Evolutionary conservation across 163 green algal species (phyloP), one percentile per base, ranked within the genome.

Genomic region (Coccomyxa subellipsoidea): DNA sequence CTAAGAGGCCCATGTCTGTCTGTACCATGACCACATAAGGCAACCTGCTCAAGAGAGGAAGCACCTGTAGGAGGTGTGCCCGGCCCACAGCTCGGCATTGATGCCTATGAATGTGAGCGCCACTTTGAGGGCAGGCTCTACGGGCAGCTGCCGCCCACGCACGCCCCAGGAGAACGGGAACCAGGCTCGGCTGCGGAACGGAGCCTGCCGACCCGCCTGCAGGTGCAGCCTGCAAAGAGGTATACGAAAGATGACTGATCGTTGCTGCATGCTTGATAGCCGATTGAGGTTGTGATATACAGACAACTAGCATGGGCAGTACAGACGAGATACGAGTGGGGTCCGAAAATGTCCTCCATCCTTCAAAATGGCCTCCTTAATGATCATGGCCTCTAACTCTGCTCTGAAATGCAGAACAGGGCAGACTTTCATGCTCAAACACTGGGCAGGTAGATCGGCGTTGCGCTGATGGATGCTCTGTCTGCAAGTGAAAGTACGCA

Each of bases 71-170:
- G 84, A 87, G 23, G 84, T 82, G 47, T 94, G 90, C 2, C 88
- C 88, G 27, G 89, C 80, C 88, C 90, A 93, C 31, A 94, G 86
- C 88, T 94, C 90, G 5, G 84, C 87, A 36, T 91, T 85, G 32
- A 94, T 90, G 69, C 89, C 90, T 23, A 91, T 78, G 38, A 88
- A 86, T 2, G 90, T 87, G 32, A 94, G 81, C 10, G 88, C 21
- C 7, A 93, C 36, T 76, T 93, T 94, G 29, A 90, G 12, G 0
- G 88, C n/a, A 1, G 90, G 89, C 83, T 94, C 90, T 53, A 94
- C n/a, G 0, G 89, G 89, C 31, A 89, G 6, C 0, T 23, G 32
- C 54, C 76, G 80, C 3, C 84, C 80, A 23, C 66, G 66, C 47
- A 59, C 47, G 47, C 47, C 47, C 66, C 66, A 73, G 27, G 66